These are phyloP conservation scores for Solanum commersonii DNA, from an alignment of 257 asterid genomes.

Conservation along the genomic window DNA sequence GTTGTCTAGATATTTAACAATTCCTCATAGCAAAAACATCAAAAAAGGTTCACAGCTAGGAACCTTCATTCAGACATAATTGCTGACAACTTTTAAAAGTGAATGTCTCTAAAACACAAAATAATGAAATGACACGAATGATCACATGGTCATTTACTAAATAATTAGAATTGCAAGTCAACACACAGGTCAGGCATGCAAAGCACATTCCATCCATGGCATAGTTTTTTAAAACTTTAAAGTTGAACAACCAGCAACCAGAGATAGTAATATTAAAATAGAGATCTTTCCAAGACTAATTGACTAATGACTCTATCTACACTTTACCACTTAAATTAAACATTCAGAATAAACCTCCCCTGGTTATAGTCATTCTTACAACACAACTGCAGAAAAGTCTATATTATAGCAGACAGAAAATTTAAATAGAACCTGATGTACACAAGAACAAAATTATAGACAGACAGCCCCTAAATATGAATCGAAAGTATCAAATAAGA, in stretches of 20 bases:
- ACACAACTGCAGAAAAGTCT: not conserved
- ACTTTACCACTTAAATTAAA: not conserved
- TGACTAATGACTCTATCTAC: not conserved
- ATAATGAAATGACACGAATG: not conserved
- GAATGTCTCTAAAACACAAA: not conserved
- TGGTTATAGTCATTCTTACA: not conserved
- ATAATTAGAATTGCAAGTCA: not conserved
- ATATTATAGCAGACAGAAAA: not conserved
- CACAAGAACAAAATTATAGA: not conserved
- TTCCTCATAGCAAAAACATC: not conserved
- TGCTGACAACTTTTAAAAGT: not conserved
- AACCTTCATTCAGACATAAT: not conserved
- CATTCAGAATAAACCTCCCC: not conserved
- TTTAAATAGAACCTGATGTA: not conserved
- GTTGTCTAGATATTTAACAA: not conserved
- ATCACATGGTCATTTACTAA: not conserved
- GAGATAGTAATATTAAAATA: not conserved
- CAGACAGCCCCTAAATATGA: not conserved
- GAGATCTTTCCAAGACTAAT: not conserved
- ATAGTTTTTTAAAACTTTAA: not conserved
- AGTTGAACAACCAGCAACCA: not conserved
- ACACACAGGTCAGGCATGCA: not conserved
- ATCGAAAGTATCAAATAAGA: too few relatives aligned
- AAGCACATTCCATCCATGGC: not conserved
- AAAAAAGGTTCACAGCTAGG: not conserved